Base-by-base conservation (phyloP, 805 yeast species). In the Barnettozyma wickerhamii region DNA sequence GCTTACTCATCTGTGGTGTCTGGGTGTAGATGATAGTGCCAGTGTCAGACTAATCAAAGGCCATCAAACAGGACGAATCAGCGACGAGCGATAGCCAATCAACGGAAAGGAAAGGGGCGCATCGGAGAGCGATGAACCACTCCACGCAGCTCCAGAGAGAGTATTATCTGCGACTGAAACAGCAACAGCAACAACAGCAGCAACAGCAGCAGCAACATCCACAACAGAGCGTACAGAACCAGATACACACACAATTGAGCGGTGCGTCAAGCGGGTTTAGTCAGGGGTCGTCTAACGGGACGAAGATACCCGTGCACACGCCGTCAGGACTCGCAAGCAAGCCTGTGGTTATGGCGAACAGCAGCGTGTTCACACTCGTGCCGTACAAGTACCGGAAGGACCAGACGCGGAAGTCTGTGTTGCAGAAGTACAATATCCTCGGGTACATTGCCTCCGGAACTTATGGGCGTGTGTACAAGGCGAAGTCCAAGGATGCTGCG, bases 381-480 rank as follows among this genome's bases (percentile, higher is more conserved):
- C 80, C 81, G 0, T 84, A 83, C 56, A 74, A 77, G 49, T 62
- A 66, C 18, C 69, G 91, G 30, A 75, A 77, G 54, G 96, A 88
- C 56, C 61, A 73, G 19, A 63, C 75, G 12, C 65, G 96, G 38
- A 71, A 77, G 23, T 79, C 85, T 3, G 96, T 93, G 4, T 65
- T 88, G n/a, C 81, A 83, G 38, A 84, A 82, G 52, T 93, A 90
- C 63, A 90, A 84, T 47, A 83, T 93, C 45, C 64, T 89, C 14
- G 99, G 99, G 0, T 93, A 93, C 62, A 93, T 93, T 43, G 99
- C 99, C 1, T 96, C 99, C 0, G 99, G 99, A 30, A 93, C 99
- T 0, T 93, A 93, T 62, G 99, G 99, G 43, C 77, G 88, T 43
- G 96, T 88, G 18, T 93, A 89, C 67, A 91, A 93, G 59, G 98